A percentile compares a stretch with the other conserved stretches of the same genome.
Evolutionary conservation across 441 rosid genomes (phyloP).

Genomic region (Breynia disticha): DNA sequence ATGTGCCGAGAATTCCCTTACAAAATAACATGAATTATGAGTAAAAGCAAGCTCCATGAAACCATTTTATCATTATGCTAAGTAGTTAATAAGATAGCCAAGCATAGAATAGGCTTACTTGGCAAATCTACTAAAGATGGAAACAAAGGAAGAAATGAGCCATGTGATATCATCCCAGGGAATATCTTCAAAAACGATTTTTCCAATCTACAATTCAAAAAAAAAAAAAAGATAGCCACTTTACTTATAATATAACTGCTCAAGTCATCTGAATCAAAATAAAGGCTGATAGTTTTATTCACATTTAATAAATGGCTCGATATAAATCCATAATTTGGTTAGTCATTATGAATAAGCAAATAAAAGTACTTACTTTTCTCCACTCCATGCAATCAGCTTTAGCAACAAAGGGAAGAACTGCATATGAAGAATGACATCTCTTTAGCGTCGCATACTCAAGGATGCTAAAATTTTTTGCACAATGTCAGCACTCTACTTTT

Average conservation of each 20-base stretch:
- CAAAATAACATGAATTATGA: not conserved
- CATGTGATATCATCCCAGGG: slow-evolving; percentile 75
- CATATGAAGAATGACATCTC: slow-evolving; percentile 13
- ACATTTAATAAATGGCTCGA: not conserved
- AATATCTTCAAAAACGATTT: slow-evolving; percentile 66
- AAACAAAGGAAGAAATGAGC: slow-evolving; percentile 89
- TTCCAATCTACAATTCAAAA: slow-evolving; percentile 52
- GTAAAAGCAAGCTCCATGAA: not conserved
- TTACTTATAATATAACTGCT: slow-evolving; percentile 7
- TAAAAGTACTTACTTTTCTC: slow-evolving; percentile 61
- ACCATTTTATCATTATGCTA: not conserved
- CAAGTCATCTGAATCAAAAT: slow-evolving; percentile 1
- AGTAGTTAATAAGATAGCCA: slow-evolving; percentile 4
- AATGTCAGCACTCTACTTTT: not conserved
- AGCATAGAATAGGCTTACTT: slow-evolving; percentile 36
- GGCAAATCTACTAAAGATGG: slow-evolving; percentile 88
- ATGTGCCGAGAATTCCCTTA: not conserved
- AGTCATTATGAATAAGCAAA: too few relatives aligned
- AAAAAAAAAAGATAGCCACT: slow-evolving; percentile 12
- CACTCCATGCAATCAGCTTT: slow-evolving; percentile 91
- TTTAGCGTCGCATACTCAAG: slow-evolving; percentile 9
- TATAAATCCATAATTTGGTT: not conserved
- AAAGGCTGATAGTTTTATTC: too few relatives aligned
- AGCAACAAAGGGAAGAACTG: slow-evolving; percentile 94
- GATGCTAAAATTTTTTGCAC: too few relatives aligned